Base-by-base conservation (phyloP, 106 monocot species). In the Narthecium ossifragum region DNA sequence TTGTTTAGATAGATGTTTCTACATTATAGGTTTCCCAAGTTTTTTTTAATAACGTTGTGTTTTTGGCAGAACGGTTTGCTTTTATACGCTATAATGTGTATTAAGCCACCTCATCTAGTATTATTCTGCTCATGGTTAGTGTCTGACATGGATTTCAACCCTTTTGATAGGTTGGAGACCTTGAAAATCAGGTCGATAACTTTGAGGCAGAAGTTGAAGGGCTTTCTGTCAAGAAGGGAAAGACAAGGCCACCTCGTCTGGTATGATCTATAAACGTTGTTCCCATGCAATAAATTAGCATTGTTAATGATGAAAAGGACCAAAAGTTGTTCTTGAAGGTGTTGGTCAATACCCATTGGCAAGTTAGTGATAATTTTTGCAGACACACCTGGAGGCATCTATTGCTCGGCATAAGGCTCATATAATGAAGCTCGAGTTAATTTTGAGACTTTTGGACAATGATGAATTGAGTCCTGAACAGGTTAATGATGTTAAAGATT, bases 401-500 rank as follows among this genome's bases (percentile, higher is more conserved):
- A 82, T 91, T 77, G 40, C 65, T 45, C 68, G 98, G 21, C 98
- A 98, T 67, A 98, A 91, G 55, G 87, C 91, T 67, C 98, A 91
- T 65, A 91, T 98, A 71, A 79, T 82, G 76, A 98, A 98, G 71
- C 63, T 98, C 63, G 98, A 98, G 71, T 70, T 83, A 65, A 87
- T 98, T 18, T 82, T 98, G 71, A 91, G 98, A 70, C 66, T 98
- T 51, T 54, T 98, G 29, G 98, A 98, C 70, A 98, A 98, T 82
- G 90, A 98, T 73, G 87, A 88, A 55, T 77, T 98, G 72, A 98
- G 87, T 65, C 87, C 91, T 77, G 98, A 98, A 15, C 84, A 98
- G 60, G 91, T 98, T 51, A 91, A 98, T 77, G 98, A 98, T 70
- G 70, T 88, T 46, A 91, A 79, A 80, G 90, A 98, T 48, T 91